Evolutionary conservation across 495 filamentous ascomycete species (phyloP), one percentile per base, ranked within the genome.

Genomic region (Jackrogersella minutella): DNA sequence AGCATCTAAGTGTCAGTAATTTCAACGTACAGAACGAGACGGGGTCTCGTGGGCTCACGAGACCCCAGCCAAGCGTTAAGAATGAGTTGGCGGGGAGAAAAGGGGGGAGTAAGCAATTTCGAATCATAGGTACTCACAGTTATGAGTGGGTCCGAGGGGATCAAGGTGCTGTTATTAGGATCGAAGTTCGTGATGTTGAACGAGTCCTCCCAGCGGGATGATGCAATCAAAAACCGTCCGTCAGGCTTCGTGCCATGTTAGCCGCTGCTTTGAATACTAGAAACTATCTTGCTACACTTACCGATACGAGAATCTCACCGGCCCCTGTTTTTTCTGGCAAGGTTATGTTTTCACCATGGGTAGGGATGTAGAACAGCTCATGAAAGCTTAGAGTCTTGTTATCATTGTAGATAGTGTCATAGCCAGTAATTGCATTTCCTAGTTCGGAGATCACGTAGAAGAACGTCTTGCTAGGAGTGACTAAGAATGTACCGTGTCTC

Each of bases 371-470:
- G 53, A 79, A 78, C 7, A 85, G 47, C 62, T 83, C 64, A 1
- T 61, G 61, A 55, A 91, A 83, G 10, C 66, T 39, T 3, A 89
- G 58, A 1, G 78, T 82, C 13, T 74, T 78, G 16, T 79, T 70
- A 1, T 61, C 63, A 9, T 75, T 73, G 68, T 91, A 92, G 0
- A 73, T 76, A 14, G 91, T 83, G 21, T 81, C 74, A 65, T 86
- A 93, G 0, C 79, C 81, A 31, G 79, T 81, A 24, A 93, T 67
- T 0, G 79, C 77, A 51, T 87, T 88, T 1, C 76, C 73, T 17
- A 93, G 77, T 73, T 94, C 91, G 26, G 82, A 81, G 19, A 85
- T 79, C 3, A 90, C 73, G 72, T 90, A 93, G 68, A 90, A 78
- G 71, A 81, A 84, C 1, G 80, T 84, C 52, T 76, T 79, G 47